phyloP scores from a whole-genome alignment of 345 rosid species.

The Boechera stricta region DNA sequence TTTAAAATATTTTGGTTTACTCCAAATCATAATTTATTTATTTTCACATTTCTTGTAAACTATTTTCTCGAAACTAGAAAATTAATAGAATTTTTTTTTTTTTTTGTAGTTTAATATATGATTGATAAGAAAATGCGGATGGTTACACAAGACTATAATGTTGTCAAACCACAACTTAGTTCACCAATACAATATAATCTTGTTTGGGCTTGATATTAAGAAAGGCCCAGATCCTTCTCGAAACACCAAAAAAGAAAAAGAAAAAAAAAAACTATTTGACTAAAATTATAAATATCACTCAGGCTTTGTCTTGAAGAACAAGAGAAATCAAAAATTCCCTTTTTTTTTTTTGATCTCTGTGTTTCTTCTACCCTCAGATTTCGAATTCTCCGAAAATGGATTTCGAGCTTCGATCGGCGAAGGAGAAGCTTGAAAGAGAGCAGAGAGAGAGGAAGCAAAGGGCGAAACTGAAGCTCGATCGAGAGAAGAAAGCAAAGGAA shows the following conservation, averaged over 20 bases:
- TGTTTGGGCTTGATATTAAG: constrained; percentile 6
- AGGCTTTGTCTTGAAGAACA: constrained; percentile 36
- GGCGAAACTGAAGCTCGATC: constrained; percentile 67
- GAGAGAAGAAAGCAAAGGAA: constrained; percentile 76
- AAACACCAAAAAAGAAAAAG: background rate
- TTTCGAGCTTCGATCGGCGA: constrained; percentile 88
- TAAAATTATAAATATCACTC: constrained; percentile 16
- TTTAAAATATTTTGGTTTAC: no score
- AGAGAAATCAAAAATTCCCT: constrained; percentile 22
- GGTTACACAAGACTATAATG: no score
- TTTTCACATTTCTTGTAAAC: no score
- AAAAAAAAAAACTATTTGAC: background rate
- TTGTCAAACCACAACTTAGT: no score
- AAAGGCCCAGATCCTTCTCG: constrained; percentile 28
- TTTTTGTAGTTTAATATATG: no score
- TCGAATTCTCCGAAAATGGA: constrained; percentile 58
- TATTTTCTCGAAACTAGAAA: no score
- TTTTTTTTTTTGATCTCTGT: background rate
- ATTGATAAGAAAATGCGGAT: no score
- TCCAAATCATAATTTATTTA: no score
- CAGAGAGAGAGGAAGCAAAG: constrained; percentile 83
- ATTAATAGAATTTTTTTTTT: no score
- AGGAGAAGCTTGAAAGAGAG: constrained; percentile 91
- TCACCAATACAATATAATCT: no score
- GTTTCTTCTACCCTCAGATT: constrained; percentile 11